Evolutionary conservation across 345 rosid genomes (phyloP).

Genomic region (Eucalyptus marginata): DNA sequence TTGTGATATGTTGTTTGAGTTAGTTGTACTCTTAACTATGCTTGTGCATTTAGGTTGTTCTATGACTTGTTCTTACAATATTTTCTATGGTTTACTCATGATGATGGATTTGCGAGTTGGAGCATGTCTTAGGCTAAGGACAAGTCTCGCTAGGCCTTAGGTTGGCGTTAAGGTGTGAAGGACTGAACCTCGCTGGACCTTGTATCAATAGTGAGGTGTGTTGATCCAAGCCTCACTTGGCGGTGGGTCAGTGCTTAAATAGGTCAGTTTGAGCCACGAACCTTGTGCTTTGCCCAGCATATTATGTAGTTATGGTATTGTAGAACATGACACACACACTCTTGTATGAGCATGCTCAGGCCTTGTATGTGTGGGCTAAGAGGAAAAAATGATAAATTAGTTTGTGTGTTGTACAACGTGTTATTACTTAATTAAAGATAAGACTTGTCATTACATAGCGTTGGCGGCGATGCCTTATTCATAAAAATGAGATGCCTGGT

Average conservation of each 20-base stretch:
- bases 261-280: accelerated
- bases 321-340: too few species aligned
- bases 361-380: too few species aligned
- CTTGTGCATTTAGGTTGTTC: not conserved
- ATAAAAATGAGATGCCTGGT: too few species aligned
- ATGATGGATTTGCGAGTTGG: not conserved
- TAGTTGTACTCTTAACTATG: too few species aligned
- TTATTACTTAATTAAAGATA: too few species aligned
- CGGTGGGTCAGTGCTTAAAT: accelerated
- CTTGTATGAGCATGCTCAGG: too few species aligned
- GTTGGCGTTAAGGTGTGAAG: accelerated
- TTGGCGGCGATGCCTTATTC: accelerated
- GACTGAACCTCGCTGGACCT: accelerated
- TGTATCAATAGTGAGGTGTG: not conserved
- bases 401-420: not conserved
- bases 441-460: accelerated
- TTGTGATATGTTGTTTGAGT: too few species aligned
- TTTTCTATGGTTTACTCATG: not conserved
- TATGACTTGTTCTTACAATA: too few species aligned
- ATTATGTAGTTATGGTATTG: too few species aligned
- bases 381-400: too few species aligned
- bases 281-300: not conserved
- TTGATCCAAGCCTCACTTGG: not conserved
- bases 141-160: not conserved
- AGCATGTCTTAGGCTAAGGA: not conserved